These are phyloP conservation scores for Didymellaceae sp. DNA, from an alignment of 2,329 filamentous ascomycete species.

Conservation along the genomic window DNA sequence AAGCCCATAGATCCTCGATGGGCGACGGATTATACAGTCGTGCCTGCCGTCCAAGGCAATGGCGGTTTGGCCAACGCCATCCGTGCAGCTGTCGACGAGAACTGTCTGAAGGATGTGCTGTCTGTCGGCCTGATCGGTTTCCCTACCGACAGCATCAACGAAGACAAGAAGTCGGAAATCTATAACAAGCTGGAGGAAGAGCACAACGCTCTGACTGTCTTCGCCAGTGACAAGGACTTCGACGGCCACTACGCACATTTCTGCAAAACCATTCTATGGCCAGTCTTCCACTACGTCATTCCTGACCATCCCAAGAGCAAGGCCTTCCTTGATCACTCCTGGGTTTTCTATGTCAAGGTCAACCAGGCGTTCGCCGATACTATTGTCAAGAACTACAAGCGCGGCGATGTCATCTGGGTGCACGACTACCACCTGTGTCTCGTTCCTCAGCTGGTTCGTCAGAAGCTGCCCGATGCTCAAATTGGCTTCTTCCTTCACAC, in stretches of 20 bases:
- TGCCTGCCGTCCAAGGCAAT: conserved; percentile 88
- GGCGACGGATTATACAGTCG: conserved; percentile 80
- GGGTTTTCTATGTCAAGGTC: conserved; percentile 90
- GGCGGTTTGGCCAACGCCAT: conserved; percentile 90
- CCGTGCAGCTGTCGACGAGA: conserved; percentile 74
- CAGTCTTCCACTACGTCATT: conserved; percentile 97
- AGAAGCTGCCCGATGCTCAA: conserved; percentile 89
- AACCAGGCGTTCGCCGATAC: conserved; percentile 93
- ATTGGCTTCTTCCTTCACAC: conserved; percentile 97
- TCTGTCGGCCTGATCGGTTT: conserved; percentile 94
- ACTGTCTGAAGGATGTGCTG: conserved; percentile 74
- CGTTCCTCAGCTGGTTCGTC: conserved; percentile 86
- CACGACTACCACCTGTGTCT: conserved; percentile 94
- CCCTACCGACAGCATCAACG: conserved; percentile 84
- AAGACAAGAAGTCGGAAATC: conserved; percentile 81
- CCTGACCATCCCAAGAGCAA: conserved; percentile 98
- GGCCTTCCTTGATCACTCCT: conserved; percentile 95
- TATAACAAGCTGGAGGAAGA: conserved; percentile 81
- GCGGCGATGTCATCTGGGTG: conserved; percentile 90
- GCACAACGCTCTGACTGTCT: conserved; percentile 82
- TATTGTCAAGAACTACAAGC: conserved; percentile 91
- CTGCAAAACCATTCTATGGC: conserved; percentile 98
- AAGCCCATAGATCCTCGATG: conserved; percentile 56
- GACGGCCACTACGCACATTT: conserved; percentile 95
- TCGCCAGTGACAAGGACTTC: conserved; percentile 88